Conservation (phyloP, 257 asterid species). For the Cinchona pubescens region DNA sequence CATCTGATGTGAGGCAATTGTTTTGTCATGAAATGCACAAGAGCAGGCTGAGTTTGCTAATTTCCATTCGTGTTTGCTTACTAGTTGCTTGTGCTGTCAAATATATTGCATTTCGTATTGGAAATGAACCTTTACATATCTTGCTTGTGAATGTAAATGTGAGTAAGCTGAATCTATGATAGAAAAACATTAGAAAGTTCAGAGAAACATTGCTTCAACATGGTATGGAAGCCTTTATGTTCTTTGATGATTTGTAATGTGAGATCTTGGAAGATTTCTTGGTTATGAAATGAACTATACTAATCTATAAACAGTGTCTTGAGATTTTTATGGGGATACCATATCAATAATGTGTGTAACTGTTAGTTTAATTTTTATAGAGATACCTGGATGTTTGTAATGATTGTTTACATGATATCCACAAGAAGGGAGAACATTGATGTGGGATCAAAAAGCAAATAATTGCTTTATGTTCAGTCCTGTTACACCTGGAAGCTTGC, state of each 20-base stretch:
- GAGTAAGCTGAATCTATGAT: not conserved
- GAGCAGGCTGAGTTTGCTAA: not conserved
- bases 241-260: not conserved
- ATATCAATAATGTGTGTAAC: too few relatives aligned
- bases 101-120: not conserved
- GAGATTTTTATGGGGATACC: too few relatives aligned
- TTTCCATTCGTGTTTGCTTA: not conserved
- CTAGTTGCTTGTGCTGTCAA: not conserved
- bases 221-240: not conserved
- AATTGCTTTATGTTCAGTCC: too few relatives aligned
- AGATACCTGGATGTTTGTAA: too few relatives aligned
- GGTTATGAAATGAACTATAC: not conserved
- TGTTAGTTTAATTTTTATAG: too few relatives aligned
- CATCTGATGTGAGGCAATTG: slow-evolving; percentile 2
- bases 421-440: too few relatives aligned
- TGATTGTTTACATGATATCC: too few relatives aligned
- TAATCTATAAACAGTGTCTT: too few relatives aligned
- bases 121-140: not conserved
- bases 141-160: not conserved
- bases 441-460: too few relatives aligned
- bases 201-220: not conserved
- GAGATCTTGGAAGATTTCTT: not conserved
- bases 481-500: too few relatives aligned
- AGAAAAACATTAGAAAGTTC: not conserved
- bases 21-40: not conserved